Evolutionary conservation across 192 early-diverging fungal genomes (phyloP), one percentile per base, ranked within the genome.

Genomic region (Pilobolus umbonatus): DNA sequence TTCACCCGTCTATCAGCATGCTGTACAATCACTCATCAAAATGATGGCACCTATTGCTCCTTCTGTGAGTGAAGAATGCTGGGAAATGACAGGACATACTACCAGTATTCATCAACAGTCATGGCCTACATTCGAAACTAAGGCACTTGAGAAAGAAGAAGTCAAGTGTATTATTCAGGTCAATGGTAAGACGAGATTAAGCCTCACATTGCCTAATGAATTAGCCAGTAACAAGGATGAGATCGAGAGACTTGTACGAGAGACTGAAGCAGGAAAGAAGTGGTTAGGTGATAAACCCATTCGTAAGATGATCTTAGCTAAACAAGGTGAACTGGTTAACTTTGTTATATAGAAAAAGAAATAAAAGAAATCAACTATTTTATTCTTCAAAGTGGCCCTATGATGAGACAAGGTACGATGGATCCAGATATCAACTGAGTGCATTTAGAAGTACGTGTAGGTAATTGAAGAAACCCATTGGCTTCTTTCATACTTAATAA

Each of bases 381-480:
- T 38, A 12, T 38, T 38, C n/a, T n/a, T n/a, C n/a, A n/a, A n/a
- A n/a, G n/a, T n/a, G n/a, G n/a, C n/a, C 77, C 77, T 62, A 86
- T 76, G 26, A 86, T 35, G 7, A 78, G 69, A 60, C 78, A 80
- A 26, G 81, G 67, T 36, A 86, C 74, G 9, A 62, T 59, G 17
- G 61, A 59, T 21, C 83, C 85, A 17, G 64, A 43, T 14, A 24
- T 26, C 15, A 86, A 35, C 15, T 38, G 60, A 3, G 36, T 22
- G 39, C 48, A 28, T 15, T 64, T 53, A 0, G 64, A 49, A 0
- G 72, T 71, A 6, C 73, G 79, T 26, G 64, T 61, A 1, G 94
- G 92, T 35, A 96, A 61, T n/a, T 77, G 68, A 9, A 95, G 58
- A 45, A 96, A 73, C 5, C 85, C 89, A 69, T 94, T 95, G 15